These are phyloP conservation scores for Schizothecium vesticola DNA, from an alignment of 495 filamentous ascomycete genomes.

Conservation along the genomic window DNA sequence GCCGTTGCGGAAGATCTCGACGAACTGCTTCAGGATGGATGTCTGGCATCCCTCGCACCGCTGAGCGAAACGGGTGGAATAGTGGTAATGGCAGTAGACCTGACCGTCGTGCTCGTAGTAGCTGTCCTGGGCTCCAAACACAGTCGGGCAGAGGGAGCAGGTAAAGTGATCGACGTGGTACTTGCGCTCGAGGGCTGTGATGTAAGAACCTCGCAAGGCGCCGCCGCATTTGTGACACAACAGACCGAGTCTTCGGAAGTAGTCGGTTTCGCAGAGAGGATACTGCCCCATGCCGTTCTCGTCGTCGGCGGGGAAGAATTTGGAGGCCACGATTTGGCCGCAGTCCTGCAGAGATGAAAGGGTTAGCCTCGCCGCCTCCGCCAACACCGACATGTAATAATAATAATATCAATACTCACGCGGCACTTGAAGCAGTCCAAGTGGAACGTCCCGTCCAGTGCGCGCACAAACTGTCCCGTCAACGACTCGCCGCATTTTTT, in stretches of 20 bases:
- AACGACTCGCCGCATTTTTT: slow-evolving; percentile 82
- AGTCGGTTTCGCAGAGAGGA: slow-evolving; percentile 95
- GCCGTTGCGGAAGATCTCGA: slow-evolving; percentile 96
- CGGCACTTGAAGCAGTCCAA: slow-evolving; percentile 96
- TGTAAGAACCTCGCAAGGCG: slow-evolving; percentile 94
- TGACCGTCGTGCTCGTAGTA: slow-evolving; percentile 98
- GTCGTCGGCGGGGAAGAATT: slow-evolving; percentile 96
- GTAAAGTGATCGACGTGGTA: slow-evolving; percentile 99
- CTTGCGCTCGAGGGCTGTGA: slow-evolving; percentile 94
- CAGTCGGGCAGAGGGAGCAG: slow-evolving; percentile 92
- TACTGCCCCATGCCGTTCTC: slow-evolving; percentile 81
- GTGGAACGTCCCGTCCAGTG: slow-evolving; percentile 87
- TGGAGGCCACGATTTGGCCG: slow-evolving; percentile 90
- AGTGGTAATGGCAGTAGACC: slow-evolving; percentile 98
- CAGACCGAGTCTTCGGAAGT: slow-evolving; percentile 87
- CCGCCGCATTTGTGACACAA: slow-evolving; percentile 89
- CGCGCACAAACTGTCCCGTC: slow-evolving; percentile 93
- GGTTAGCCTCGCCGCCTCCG: neutral
- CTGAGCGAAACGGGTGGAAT: slow-evolving; percentile 95
- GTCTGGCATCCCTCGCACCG: slow-evolving; percentile 95
- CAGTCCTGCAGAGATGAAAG: slow-evolving; percentile 66
- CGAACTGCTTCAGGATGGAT: slow-evolving; percentile 98
- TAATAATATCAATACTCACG: slow-evolving; percentile 51
- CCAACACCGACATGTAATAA: neutral
- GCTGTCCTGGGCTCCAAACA: slow-evolving; percentile 95